Base-by-base conservation (phyloP, 345 rosid species). In the Murraya paniculata region DNA sequence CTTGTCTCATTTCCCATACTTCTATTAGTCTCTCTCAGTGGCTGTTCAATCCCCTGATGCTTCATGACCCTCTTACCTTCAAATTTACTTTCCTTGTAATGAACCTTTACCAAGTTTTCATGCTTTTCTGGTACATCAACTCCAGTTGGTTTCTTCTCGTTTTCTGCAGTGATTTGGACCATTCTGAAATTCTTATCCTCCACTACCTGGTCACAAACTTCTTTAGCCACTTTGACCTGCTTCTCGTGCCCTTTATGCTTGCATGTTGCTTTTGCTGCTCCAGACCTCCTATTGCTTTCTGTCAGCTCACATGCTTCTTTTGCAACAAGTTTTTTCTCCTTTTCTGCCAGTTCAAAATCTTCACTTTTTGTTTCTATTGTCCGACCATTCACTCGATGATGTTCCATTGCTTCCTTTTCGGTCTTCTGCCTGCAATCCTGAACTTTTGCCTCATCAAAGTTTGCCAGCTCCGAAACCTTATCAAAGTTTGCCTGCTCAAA, bases 371-470 rank as follows among this genome's bases (percentile, higher is more conserved):
- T 81, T 81, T 84, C 80, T 30, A 62, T 82, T 74, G 76, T 85
- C 82, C 70, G 59, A 71, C 41, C 79, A 78, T 50, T 83, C 61
- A 75, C 85, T 70, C 50, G 57, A 11, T 72, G 86, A 78, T 68
- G 83, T 80, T 80, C 83, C 73, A 82, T 24, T 36, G 64, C 81
- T 61, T 78, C 91, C 81, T 75, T 76, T 69, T 84, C 82, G 55
- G 78, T 85, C 80, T 85, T 87, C 80, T 79, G 86, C 75, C 72
- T 79, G 67, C 36, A 81, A 78, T 89, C 89, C 70, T 71, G 76
- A 73, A 72, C 66, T 19, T 77, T 82, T 55, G 77, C 64, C 64
- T 80, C n/a, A n/a, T n/a, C n/a, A n/a, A n/a, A n/a, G n/a, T n/a
- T n/a, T n/a, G n/a, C 59, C 80, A 61, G 83, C 75, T 71, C 25